Percentiles rank a stretch among this genome's conserved stretches.
These are phyloP conservation scores for Fusarium nodosum DNA, from an alignment of 2,329 filamentous ascomycete species.

Conservation along the genomic window DNA sequence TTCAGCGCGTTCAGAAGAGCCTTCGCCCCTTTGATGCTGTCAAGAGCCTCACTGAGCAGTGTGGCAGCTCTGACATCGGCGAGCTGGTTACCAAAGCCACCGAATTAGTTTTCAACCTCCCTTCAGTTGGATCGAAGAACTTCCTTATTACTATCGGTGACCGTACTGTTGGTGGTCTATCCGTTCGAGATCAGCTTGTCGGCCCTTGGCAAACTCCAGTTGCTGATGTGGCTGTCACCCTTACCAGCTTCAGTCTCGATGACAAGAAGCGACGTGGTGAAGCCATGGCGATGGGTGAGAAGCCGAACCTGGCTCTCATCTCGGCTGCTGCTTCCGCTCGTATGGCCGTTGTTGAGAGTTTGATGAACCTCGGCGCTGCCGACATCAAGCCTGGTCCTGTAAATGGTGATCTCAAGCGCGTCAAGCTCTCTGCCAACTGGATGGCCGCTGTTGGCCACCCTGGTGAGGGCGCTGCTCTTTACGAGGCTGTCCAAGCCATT, in stretches of 20 bases:
- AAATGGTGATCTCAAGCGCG: slow-evolving; percentile 76
- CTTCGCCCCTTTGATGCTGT: slow-evolving; percentile 79
- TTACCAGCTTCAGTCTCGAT: slow-evolving; percentile 78
- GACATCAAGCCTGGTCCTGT: slow-evolving; percentile 63
- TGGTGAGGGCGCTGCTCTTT: slow-evolving; percentile 91
- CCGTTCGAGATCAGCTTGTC: slow-evolving; percentile 93
- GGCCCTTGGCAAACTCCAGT: slow-evolving; percentile 97
- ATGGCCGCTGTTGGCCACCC: slow-evolving; percentile 97
- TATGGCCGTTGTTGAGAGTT: slow-evolving; percentile 94
- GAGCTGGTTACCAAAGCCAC: slow-evolving; percentile 69
- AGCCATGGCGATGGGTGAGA: slow-evolving; percentile 98
- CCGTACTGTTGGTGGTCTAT: slow-evolving; percentile 89
- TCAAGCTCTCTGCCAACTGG: slow-evolving; percentile 97
- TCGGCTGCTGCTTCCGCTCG: slow-evolving; percentile 90
- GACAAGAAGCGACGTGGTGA: slow-evolving; percentile 83
- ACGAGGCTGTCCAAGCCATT: slow-evolving; percentile 93
- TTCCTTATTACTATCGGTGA: slow-evolving; percentile 98
- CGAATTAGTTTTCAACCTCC: slow-evolving; percentile 84
- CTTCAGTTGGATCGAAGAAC: slow-evolving; percentile 94
- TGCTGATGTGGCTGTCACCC: slow-evolving; percentile 92
- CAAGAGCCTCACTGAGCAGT: slow-evolving; percentile 74
- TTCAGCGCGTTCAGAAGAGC: slow-evolving; percentile 58
- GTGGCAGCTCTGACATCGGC: slow-evolving; percentile 63
- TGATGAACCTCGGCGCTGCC: slow-evolving; percentile 92
- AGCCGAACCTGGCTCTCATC: slow-evolving; percentile 88